A percentile compares a stretch with the other conserved stretches of the same genome.
These are phyloP conservation scores for Pichia cactophila DNA, from an alignment of 1,139 yeast species.

Conservation along the genomic window DNA sequence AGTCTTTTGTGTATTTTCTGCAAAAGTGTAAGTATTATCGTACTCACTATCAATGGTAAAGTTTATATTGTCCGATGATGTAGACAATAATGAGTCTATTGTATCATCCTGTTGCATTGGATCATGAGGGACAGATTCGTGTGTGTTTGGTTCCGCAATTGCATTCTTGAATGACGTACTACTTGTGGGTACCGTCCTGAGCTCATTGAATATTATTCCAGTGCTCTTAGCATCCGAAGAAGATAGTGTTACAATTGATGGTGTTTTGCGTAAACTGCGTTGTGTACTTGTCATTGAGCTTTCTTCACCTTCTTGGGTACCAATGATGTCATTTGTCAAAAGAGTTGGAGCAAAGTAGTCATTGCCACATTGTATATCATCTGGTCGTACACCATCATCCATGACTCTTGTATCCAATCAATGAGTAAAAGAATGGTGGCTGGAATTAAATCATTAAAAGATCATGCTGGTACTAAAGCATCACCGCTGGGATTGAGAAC, in stretches of 20 bases:
- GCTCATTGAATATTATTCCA: slow-evolving; percentile 10
- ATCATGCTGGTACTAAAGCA: no score
- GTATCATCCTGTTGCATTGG: slow-evolving; percentile 6
- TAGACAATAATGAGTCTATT: slow-evolving; percentile 5
- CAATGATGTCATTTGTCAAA: slow-evolving; percentile 3
- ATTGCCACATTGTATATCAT: slow-evolving; percentile 8
- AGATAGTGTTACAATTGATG: slow-evolving; percentile 6
- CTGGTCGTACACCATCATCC: slow-evolving; percentile 1
- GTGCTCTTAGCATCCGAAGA: not conserved
- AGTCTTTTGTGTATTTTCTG: not conserved
- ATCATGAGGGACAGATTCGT: not conserved
- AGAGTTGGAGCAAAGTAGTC: slow-evolving; percentile 9
- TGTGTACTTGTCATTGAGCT: not conserved
- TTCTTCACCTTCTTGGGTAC: not conserved
- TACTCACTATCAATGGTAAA: not conserved
- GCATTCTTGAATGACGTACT: slow-evolving; percentile 8
- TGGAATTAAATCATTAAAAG: no score
- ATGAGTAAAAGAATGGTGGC: no score
- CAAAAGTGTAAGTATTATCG: not conserved
- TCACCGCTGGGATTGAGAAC: not conserved
- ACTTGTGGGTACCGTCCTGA: slow-evolving; percentile 9
- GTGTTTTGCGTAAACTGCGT: slow-evolving; percentile 1
- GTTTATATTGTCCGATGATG: slow-evolving; percentile 4
- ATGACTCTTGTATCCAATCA: not conserved
- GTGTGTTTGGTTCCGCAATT: not conserved